Evolutionary conservation across 164 flowering plant species (phyloP).

Genomic region (Stephania japonica): DNA sequence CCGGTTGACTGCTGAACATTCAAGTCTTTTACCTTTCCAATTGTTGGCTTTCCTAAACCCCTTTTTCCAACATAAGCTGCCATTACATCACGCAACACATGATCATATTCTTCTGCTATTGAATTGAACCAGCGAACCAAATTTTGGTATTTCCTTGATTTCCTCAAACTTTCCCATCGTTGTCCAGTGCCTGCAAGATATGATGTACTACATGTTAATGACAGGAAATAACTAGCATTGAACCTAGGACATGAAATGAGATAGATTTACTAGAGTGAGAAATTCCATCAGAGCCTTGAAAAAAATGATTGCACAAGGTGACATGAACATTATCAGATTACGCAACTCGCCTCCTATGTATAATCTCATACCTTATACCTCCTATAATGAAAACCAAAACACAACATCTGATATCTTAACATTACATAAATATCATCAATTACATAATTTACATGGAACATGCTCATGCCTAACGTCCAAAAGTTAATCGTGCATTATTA

Average conservation of each 20-base stretch:
- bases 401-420: no score
- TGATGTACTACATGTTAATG: not conserved
- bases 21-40: slow-evolving; percentile 37
- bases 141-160: slow-evolving; percentile 72
- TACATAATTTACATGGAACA: no score
- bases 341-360: no score
- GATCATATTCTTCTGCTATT: slow-evolving; percentile 41
- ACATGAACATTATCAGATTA: no score
- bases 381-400: no score
- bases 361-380: no score
- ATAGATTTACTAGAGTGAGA: no score
- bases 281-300: not conserved
- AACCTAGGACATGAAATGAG: not conserved
- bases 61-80: slow-evolving; percentile 50
- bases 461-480: no score
- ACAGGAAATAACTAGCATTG: not conserved
- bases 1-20: slow-evolving; percentile 20
- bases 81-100: slow-evolving; percentile 40
- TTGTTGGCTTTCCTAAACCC: slow-evolving; percentile 53
- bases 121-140: slow-evolving; percentile 85
- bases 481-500: no score
- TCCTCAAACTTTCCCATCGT: slow-evolving; percentile 91
- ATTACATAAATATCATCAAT: no score
- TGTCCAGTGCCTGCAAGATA: slow-evolving; percentile 56
- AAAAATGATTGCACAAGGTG: no score